phyloP scores from a whole-genome alignment of 768 basidiomycete genomes.

The Mycena leptocephala region DNA sequence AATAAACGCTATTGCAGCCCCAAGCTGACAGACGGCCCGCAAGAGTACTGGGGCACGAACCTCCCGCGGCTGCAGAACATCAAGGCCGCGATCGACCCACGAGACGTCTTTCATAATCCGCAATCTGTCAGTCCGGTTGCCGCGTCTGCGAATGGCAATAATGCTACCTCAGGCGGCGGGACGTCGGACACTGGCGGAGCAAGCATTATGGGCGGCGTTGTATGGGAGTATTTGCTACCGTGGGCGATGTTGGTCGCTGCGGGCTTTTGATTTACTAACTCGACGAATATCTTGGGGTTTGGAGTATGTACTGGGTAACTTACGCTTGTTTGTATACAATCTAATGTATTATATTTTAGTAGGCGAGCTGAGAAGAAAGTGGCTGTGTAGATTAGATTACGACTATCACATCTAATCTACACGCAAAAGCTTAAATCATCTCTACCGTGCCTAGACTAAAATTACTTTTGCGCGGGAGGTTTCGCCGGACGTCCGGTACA shows the following conservation, averaged over 20 bases:
- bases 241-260: neutral
- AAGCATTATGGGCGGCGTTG: neutral
- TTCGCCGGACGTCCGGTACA: too few species aligned
- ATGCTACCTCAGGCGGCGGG: neutral
- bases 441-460: too few species aligned
- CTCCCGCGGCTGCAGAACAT: constrained; percentile 30
- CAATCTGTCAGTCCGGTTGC: constrained; percentile 27
- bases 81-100: constrained; percentile 30
- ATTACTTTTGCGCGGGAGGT: too few species aligned
- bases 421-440: too few species aligned
- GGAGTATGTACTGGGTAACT: too few species aligned
- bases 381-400: too few species aligned
- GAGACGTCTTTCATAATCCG: constrained; percentile 34
- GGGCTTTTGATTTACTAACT: too few species aligned
- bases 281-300: too few species aligned
- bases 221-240: neutral
- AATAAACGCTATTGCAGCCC: constrained; percentile 19
- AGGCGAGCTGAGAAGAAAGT: too few species aligned
- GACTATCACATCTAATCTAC: too few species aligned
- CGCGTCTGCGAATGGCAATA: neutral
- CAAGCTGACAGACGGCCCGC: constrained; percentile 27
- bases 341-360: too few species aligned
- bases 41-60: constrained; percentile 35
- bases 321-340: too few species aligned
- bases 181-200: neutral